phyloP scores from a whole-genome alignment of 192 early-diverging fungal genomes.

The Linnemannia hyalina region DNA sequence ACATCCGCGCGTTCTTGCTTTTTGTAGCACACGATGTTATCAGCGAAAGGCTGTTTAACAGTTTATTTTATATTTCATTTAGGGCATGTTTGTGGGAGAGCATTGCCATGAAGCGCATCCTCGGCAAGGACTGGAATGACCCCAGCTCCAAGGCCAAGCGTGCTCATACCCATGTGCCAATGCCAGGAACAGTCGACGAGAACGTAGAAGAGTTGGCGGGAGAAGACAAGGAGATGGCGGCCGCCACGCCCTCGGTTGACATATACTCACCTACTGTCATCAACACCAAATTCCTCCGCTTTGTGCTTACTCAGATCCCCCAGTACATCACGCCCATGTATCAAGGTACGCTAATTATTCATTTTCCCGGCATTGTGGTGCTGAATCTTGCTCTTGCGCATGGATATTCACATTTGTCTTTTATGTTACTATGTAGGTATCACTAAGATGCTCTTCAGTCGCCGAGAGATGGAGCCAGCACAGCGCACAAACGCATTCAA shows the following conservation, averaged over 20 bases:
- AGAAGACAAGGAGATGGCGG: conserved; percentile 34
- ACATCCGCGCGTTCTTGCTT: background rate
- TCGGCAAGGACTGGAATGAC: conserved; percentile 81
- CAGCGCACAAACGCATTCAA: conserved; percentile 67
- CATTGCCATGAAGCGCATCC: conserved; percentile 64
- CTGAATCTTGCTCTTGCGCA: background rate
- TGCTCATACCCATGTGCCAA: conserved; percentile 11
- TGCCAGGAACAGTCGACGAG: conserved; percentile 51
- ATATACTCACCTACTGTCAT: conserved; percentile 71
- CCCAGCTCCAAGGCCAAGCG: conserved; percentile 58
- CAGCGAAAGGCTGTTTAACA: background rate
- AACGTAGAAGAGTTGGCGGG: conserved; percentile 27
- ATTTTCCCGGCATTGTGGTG: background rate
- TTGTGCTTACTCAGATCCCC: conserved; percentile 77
- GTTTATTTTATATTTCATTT: background rate
- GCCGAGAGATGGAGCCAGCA: conserved; percentile 62
- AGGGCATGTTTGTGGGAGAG: conserved; percentile 76
- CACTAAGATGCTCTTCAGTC: conserved; percentile 69
- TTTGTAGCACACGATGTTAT: background rate
- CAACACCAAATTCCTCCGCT: conserved; percentile 75
- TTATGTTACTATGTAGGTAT: conserved; percentile 54
- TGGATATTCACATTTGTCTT: background rate
- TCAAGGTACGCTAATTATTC: conserved; percentile 64
- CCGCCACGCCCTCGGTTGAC: conserved; percentile 44
- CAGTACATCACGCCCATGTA: conserved; percentile 71